These are phyloP conservation scores for Pseudopithomyces maydicus DNA, from an alignment of 2,329 filamentous ascomycete genomes.

Conservation along the genomic window DNA sequence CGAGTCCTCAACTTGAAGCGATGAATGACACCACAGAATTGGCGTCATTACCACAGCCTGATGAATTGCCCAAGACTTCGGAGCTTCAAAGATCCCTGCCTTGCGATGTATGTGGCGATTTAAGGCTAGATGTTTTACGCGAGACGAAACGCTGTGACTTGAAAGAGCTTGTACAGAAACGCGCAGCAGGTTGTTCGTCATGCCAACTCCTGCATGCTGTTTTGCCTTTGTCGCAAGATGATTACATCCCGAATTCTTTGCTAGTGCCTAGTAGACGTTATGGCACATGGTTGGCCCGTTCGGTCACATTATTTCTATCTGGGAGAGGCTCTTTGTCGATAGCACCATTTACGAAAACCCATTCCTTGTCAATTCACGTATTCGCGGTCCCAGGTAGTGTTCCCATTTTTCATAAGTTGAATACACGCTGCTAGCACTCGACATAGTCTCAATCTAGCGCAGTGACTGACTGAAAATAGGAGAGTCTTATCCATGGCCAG, in stretches of 20 bases:
- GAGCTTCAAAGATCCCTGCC: no score
- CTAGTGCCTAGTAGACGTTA: no score
- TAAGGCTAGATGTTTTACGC: background rate
- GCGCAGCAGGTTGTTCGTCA: background rate
- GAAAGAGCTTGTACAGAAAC: background rate
- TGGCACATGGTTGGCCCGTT: no score
- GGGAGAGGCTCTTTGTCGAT: background rate
- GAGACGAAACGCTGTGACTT: background rate
- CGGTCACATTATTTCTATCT: background rate
- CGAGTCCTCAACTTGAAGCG: no score
- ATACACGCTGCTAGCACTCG: background rate
- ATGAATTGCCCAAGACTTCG: no score
- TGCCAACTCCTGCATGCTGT: no score
- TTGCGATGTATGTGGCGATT: background rate
- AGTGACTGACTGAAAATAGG: background rate
- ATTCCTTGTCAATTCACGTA: background rate
- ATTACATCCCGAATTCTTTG: no score
- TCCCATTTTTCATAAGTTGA: background rate
- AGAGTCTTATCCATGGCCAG: background rate
- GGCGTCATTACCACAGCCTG: no score
- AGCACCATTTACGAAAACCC: background rate
- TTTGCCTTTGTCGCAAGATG: no score
- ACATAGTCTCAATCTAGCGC: background rate
- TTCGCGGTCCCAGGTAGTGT: background rate
- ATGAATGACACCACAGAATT: no score